Evolutionary conservation across 768 basidiomycete species (phyloP).

Genomic region (Nidula microcarpa): DNA sequence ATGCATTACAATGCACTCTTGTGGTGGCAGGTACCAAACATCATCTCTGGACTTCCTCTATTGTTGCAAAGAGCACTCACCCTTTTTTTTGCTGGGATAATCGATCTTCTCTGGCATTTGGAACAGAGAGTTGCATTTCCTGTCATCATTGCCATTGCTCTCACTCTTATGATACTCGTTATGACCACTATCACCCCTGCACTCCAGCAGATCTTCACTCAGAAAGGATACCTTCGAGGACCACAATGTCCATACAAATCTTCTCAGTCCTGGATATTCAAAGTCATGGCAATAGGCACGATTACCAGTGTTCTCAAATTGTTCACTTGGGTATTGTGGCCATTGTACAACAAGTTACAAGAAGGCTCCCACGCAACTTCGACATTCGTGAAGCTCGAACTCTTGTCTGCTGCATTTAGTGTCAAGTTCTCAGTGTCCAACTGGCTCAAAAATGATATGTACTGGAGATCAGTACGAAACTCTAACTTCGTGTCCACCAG

Average conservation of each 20-base stretch:
- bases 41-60: conserved; percentile 6
- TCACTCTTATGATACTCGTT: conserved; percentile 5
- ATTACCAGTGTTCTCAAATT: not conserved
- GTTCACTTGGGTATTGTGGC: not conserved
- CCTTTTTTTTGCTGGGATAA: conserved; percentile 12
- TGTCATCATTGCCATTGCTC: conserved; percentile 1
- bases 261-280: not conserved
- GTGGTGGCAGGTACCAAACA: conserved; percentile 9
- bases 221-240: not conserved
- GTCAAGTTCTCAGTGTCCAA: not conserved
- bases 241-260: not conserved
- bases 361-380: not conserved
- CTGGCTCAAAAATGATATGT: not conserved
- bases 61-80: conserved; percentile 9
- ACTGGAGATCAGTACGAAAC: not conserved
- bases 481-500: no score
- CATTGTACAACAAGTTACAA: not conserved
- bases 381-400: not conserved
- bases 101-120: conserved; percentile 9
- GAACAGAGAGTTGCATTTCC: conserved; percentile 5
- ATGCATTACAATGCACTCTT: conserved; percentile 10
- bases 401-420: not conserved
- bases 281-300: no score
- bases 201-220: not conserved
- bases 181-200: not conserved